Conservation (phyloP, 2,329 filamentous ascomycete genomes). For the Fusarium illudens region DNA sequence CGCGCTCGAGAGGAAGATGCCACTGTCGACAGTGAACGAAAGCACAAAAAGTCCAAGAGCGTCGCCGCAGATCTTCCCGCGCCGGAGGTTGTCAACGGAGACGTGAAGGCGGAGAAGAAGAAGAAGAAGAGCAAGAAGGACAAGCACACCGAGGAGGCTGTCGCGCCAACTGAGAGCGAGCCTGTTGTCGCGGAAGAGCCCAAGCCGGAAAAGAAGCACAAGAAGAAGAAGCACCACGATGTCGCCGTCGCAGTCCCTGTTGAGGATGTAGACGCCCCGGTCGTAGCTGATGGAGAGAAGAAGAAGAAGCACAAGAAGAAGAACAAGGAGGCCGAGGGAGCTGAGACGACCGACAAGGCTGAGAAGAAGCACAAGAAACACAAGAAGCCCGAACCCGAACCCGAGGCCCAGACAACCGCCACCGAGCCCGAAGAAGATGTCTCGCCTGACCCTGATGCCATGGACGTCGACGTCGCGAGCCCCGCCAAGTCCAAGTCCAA, state of each 20-base stretch:
- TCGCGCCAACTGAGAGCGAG: conserved; percentile 13
- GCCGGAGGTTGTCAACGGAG: conserved; percentile 39
- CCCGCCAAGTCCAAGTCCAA: conserved; percentile 42
- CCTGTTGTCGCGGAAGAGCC: conserved; percentile 17
- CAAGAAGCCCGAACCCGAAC: conserved; percentile 42
- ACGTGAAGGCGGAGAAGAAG: conserved; percentile 44
- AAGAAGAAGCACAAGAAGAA: conserved; percentile 46
- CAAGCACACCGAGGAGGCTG: conserved; percentile 31
- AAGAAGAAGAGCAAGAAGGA: conserved; percentile 46
- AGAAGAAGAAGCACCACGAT: conserved; percentile 45
- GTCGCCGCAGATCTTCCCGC: conserved; percentile 45
- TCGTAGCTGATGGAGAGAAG: conserved; percentile 30
- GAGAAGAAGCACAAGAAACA: conserved; percentile 45
- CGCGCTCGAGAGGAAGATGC: conserved; percentile 55
- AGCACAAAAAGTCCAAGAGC: conserved; percentile 61
- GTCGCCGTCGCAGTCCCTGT: conserved; percentile 13
- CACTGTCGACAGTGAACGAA: conserved; percentile 52
- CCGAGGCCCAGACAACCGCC: conserved; percentile 3
- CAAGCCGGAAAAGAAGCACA: conserved; percentile 42
- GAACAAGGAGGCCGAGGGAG: conserved; percentile 33
- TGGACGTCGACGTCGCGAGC: conserved; percentile 51
- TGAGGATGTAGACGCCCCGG: conserved; percentile 17
- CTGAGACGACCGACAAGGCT: conserved; percentile 12
- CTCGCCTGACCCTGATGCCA: conserved; percentile 44
- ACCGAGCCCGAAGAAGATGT: conserved; percentile 21